phyloP scores from a whole-genome alignment of 352 stramenopile genomes.

The Globisporangium carolinianum region DNA sequence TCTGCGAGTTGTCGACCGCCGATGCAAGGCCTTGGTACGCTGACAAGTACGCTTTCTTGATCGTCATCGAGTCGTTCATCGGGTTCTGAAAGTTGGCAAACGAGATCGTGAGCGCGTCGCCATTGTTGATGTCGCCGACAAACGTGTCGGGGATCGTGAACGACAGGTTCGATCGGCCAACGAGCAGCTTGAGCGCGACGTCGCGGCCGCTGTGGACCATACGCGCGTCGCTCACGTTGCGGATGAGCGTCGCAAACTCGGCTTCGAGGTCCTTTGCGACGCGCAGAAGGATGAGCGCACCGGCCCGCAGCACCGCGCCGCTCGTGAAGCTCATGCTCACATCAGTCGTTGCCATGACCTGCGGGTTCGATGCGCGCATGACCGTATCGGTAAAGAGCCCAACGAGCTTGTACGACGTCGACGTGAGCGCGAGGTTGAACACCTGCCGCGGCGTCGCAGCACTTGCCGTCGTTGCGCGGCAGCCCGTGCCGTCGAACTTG shows the following conservation, averaged over 20 bases:
- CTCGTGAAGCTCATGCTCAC: conserved; percentile 55
- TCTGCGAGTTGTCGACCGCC: conserved; percentile 56
- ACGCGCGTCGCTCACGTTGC: conserved; percentile 32
- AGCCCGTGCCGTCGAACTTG: conserved; percentile 51
- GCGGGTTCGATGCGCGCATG: conserved; percentile 37
- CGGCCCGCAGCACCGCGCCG: conserved; percentile 47
- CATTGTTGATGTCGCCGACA: conserved; percentile 59
- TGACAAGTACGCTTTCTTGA: conserved; percentile 65
- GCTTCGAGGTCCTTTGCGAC: conserved; percentile 50
- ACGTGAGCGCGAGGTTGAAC: conserved; percentile 50
- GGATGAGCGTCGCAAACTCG: conserved; percentile 50
- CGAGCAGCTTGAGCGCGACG: conserved; percentile 34
- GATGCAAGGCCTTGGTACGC: conserved; percentile 51
- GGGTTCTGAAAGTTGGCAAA: conserved; percentile 65
- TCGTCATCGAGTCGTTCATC: conserved; percentile 44
- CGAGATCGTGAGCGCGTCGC: conserved; percentile 52
- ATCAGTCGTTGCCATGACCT: conserved; percentile 43
- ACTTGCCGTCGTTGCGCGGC: conserved; percentile 21
- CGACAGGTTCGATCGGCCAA: conserved; percentile 57
- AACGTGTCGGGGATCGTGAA: conserved; percentile 68
- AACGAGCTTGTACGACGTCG: conserved; percentile 45
- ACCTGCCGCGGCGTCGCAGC: conserved; percentile 27
- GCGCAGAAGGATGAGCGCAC: conserved; percentile 60
- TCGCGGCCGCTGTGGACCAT: conserved; percentile 27
- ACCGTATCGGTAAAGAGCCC: conserved; percentile 43